Base-by-base conservation (phyloP, 164 flowering plant genomes). In the Nymphaea colorata region DNA sequence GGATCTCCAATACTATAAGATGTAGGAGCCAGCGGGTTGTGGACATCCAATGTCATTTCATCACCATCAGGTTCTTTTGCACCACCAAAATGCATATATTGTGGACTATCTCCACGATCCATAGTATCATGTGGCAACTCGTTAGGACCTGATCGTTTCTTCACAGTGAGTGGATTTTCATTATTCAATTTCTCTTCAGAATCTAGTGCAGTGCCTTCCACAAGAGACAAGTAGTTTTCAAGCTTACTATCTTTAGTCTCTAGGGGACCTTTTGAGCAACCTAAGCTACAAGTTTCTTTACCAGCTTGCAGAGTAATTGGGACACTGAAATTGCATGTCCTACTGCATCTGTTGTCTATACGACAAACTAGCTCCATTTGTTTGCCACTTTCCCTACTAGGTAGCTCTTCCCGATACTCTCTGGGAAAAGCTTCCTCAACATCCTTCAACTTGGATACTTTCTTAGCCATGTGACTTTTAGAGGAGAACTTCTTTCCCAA, bases 321-420 rank as follows among this genome's bases (percentile, higher is more conserved):
- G 8, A 17, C 42, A 61, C 42, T 12, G 64, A 17, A 2, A 55
- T 55, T 10, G 64, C 15, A 10, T 3, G n/a, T 61, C 41, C 12
- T 61, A 41, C 25, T 61, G 16, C 16, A 55, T 55, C 59, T 55
- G 12, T 55, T 10, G 59, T 55, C 16, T 10, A 55, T 55, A 16
- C 36, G 36, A 25, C 36, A 55, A 55, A 8, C 25, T 62, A 61
- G 66, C 8, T 18, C 68, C 36, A 55, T 68, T 70, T 74, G 76
- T 44, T 68, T 79, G 69, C 70, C 78, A 43, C 43, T 65, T 66
- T 76, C 73, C 60, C 64, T 43, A 10, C 6, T 17, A 60, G 42
- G 64, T 53, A 59, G 65, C 25, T 69, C 76, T 74, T 62, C 61
- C n/a, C 41, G 67, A 55, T 76, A 70, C 63, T 81, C 81, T 71